Evolutionary conservation across 495 filamentous ascomycete species (phyloP).

Genomic region (Penicillium goetzii): DNA sequence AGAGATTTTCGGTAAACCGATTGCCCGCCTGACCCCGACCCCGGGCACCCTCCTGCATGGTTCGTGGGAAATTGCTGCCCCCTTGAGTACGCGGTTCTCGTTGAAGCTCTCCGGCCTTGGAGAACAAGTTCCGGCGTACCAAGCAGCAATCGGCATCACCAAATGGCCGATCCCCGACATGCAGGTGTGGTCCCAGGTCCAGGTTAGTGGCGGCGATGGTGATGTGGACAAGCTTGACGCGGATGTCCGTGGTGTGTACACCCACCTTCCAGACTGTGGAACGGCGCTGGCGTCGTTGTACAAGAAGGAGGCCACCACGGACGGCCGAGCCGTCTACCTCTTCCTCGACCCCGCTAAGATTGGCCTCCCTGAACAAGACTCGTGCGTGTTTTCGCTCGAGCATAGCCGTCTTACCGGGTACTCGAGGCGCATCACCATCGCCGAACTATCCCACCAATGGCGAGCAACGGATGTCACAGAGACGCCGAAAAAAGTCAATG

Average conservation of each 20-base stretch:
- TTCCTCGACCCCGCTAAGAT: conserved; percentile 65
- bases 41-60: conserved; percentile 41
- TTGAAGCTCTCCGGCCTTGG: conserved; percentile 32
- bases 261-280: conserved; percentile 64
- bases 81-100: conserved; percentile 33
- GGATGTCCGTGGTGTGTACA: conserved; percentile 60
- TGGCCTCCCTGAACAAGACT: conserved; percentile 53
- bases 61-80: conserved; percentile 56
- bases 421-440: conserved; percentile 53
- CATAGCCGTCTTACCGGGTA: conserved; percentile 56
- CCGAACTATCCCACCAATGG: conserved; percentile 44
- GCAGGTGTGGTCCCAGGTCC: conserved; percentile 46
- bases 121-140: conserved; percentile 28
- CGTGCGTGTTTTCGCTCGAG: conserved; percentile 66
- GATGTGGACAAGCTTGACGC: conserved; percentile 37
- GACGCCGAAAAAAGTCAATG: conserved; percentile 15
- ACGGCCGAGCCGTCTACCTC: conserved; percentile 54
- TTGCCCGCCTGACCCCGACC: conserved; percentile 55
- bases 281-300: conserved; percentile 65
- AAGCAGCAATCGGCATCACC: conserved; percentile 46
- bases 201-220: conserved; percentile 35
- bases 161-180: conserved; percentile 34
- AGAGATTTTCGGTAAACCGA: conserved; percentile 53
- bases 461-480: conserved; percentile 25
- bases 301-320: conserved; percentile 30